Evolutionary conservation across 345 rosid genomes (phyloP), one percentile per base, ranked within the genome.

Genomic region (Eucalyptus marginata): DNA sequence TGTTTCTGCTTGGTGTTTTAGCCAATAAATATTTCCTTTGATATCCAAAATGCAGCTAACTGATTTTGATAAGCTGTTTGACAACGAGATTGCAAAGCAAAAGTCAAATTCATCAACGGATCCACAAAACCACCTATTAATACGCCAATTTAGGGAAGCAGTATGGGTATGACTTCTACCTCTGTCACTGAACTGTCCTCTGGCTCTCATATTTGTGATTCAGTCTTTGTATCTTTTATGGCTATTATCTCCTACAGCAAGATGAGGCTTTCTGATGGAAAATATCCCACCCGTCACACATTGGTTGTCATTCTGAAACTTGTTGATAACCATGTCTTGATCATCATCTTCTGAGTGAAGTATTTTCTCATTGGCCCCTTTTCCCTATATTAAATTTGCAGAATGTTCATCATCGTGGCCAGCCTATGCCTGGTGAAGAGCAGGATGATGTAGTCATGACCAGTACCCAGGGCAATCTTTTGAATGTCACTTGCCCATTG

Each of bases 401-500:
- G 99, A 94, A 96, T 88, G 98, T 98, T 92, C 99, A 96, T 93
- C 99, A 96, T 90, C 91, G 89, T 64, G 98, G 98, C 51, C 94
- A 96, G 87, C 96, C 95, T 88, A 94, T 97, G 97, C 98, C 99
- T 36, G 99, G 98, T 89, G 99, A 97, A 24, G 99, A 97, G 87
- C 96, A 94, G 92, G 99, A 95, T 91, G 99, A 98, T 89, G 91
- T 98, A 80, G 88, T 98, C 86, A 94, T 97, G 98, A 98, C 98
- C 84, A 94, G 94, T 91, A 96, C 98, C 27, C 96, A 95, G 94
- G 92, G 94, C 92, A 95, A 90, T 93, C 89, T 98, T 88, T 91
- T 96, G 91, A 98, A 97, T 92, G 83, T 89, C 43, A 91, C 91
- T 36, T 98, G 99, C 90, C 99, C 99, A 40, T 51, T 97, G 88